These are phyloP conservation scores for Hypericum perforatum DNA, from an alignment of 345 rosid genomes.

Conservation along the genomic window DNA sequence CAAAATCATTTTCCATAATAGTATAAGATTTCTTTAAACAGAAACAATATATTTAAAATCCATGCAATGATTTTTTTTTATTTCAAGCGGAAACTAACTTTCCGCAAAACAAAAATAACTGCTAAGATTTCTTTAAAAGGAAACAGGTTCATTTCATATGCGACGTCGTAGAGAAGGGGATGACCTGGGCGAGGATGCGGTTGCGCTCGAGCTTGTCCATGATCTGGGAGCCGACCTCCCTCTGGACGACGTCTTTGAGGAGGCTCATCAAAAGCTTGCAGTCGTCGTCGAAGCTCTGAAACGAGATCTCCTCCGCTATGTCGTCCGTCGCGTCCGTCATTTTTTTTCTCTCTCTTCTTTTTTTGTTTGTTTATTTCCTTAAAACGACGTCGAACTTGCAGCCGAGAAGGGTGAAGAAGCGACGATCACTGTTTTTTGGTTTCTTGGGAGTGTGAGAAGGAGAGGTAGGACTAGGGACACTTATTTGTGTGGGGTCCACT, in stretches of 20 bases:
- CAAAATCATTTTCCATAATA: too few species aligned
- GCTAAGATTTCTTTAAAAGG: not conserved
- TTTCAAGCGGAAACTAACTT: too few species aligned
- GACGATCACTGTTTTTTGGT: not conserved
- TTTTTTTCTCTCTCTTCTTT: not conserved
- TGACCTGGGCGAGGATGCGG: constrained; percentile 75
- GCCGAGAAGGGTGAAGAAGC: not conserved
- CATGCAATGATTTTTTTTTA: too few species aligned
- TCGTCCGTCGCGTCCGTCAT: constrained; percentile 98
- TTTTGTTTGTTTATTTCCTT: not conserved
- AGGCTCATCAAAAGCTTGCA: constrained; percentile 84
- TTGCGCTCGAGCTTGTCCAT: constrained; percentile 69
- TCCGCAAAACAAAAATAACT: too few species aligned
- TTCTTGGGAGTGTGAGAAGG: not conserved
- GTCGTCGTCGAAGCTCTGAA: constrained; percentile 88
- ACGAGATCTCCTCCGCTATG: constrained; percentile 85
- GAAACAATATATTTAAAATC: too few species aligned
- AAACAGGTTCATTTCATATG: not conserved
- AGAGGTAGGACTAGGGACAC: too few species aligned
- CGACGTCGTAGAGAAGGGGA: not conserved
- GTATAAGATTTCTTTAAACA: too few species aligned
- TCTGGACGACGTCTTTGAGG: constrained; percentile 71
- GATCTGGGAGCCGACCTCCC: constrained; percentile 55
- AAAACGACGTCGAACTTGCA: not conserved
- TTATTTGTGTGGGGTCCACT: too few species aligned